Base-by-base conservation (phyloP, 1,139 yeast genomes). In the Yamadazyma mexicana region DNA sequence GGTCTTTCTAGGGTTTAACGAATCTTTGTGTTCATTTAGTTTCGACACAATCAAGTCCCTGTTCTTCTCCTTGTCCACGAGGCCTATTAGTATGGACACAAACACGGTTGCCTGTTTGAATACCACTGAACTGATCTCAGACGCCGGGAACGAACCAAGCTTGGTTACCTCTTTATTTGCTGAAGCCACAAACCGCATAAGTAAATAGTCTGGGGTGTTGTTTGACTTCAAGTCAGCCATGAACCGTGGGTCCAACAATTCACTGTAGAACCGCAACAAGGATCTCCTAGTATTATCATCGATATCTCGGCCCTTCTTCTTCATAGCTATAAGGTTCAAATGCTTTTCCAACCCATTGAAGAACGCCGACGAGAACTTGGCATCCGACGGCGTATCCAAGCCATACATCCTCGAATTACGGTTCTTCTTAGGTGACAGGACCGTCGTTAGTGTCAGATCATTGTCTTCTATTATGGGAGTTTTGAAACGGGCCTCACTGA, bases 111-210 rank as follows among this genome's bases (percentile, higher is more conserved):
- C 75, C 43, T 83, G 87, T 24, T 63, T 58, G 49, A 78, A 81
- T 0, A 82, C 75, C 23, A 68, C 62, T 2, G 64, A 57, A 43
- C 76, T 73, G 26, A 71, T 61, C 32, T 77, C 75, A 11, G 62
- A 54, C 2, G 58, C 62, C 4, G 69, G 69, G n/a, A 58, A 49
- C 31, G 60, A 56, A 1, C 77, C 76, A 30, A 77, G 48, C 46
- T 81, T 80, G 37, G 68, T 70, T 28, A 84, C 57, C 55, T 83
- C 91, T 48, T 79, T 82, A 41, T 80, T 79, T 7, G 87, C 81
- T 43, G 78, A 72, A 17, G 82, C 73, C 16, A 83, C 77, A 56
- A 85, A 87, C 55, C 75, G 70, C 67, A 83, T 76, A 7, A 86
- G 75, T 38, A 86, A 62, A 42, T 80, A 84, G 48, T 83, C 91